Evolutionary conservation across 2,329 filamentous ascomycete genomes (phyloP).

Genomic region (Berkeleyomyces basicola): DNA sequence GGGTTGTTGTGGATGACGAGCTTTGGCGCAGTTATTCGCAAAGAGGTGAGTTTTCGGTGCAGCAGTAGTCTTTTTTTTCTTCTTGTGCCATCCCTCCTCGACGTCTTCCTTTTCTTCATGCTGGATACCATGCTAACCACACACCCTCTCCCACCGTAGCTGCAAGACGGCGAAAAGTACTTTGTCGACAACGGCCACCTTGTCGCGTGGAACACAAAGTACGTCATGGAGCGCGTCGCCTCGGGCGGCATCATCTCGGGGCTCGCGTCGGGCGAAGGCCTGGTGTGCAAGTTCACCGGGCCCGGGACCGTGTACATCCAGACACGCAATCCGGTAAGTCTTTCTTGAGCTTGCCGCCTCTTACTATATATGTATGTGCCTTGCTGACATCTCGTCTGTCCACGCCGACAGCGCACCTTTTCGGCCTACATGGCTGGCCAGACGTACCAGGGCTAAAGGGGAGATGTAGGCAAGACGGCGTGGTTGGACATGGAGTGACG

Average conservation of each 20-base stretch:
- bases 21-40: constrained; percentile 87
- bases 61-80: not conserved
- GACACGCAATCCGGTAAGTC: constrained; percentile 62
- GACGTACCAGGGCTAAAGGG: constrained; percentile 18
- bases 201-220: constrained; percentile 94
- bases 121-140: not conserved
- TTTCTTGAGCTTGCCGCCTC: not conserved
- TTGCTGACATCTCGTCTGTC: not conserved
- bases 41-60: constrained; percentile 51
- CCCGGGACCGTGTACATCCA: constrained; percentile 87
- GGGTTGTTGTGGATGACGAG: constrained; percentile 82
- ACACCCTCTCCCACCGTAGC: constrained; percentile 20
- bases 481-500: too few relatives aligned
- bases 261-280: constrained; percentile 63
- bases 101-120: not conserved
- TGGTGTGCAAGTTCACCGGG: constrained; percentile 87
- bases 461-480: not conserved
- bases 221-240: constrained; percentile 74
- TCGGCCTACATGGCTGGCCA: constrained; percentile 35
- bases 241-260: constrained; percentile 89
- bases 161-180: constrained; percentile 62
- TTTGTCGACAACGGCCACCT: constrained; percentile 87
- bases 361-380: not conserved
- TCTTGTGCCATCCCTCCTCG: not conserved
- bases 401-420: constrained; percentile 30